Conservation (phyloP, 257 asterid genomes). For the Fraxinus americana region DNA sequence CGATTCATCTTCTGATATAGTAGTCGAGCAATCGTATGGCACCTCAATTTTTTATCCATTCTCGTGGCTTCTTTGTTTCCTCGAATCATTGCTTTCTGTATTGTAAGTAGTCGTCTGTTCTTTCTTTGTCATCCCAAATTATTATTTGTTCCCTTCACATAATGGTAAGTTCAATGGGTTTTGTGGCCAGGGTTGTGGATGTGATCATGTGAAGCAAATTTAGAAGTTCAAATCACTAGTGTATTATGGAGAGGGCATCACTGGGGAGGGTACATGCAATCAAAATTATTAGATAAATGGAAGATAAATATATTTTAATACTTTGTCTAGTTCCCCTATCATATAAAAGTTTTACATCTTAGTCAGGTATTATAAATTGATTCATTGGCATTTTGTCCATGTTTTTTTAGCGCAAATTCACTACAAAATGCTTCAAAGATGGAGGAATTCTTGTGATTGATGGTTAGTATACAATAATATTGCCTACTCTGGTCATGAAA, state of each 20-base stretch:
- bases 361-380: background rate
- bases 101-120: constrained; percentile 40
- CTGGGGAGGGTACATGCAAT: too few species aligned
- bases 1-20: too few species aligned
- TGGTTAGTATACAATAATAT: constrained; percentile 65
- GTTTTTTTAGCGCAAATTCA: constrained; percentile 49
- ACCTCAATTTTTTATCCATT: too few species aligned
- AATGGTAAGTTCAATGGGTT: background rate
- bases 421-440: constrained; percentile 58
- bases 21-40: too few species aligned
- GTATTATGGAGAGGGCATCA: constrained; percentile 56
- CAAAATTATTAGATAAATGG: too few species aligned
- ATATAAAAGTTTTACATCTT: background rate
- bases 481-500: constrained; percentile 49
- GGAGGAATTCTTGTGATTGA: constrained; percentile 46
- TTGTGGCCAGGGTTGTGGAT: constrained; percentile 79
- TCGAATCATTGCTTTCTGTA: constrained; percentile 68
- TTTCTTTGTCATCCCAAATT: background rate
- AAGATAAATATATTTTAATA: constrained; percentile 53
- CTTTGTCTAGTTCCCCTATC: background rate
- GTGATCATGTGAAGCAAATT: constrained; percentile 69
- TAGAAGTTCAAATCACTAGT: constrained; percentile 71
- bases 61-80: constrained; percentile 85
- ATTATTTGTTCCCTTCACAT: background rate
- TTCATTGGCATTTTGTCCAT: background rate